Evolutionary conservation across 2,329 filamentous ascomycete genomes (phyloP).

Genomic region (Tolypocladium sp.): DNA sequence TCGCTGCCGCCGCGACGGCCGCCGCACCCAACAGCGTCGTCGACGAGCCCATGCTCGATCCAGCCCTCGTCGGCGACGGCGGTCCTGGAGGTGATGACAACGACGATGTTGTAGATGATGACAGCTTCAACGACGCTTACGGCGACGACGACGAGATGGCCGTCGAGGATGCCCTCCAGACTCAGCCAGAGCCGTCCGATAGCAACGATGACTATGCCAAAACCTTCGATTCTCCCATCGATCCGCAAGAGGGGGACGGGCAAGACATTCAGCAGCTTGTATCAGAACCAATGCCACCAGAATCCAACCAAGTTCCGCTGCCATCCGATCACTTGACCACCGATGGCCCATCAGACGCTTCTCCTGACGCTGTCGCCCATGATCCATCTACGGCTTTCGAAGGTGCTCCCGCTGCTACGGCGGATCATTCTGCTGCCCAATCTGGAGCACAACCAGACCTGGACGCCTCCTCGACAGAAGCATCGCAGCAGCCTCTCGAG

Average conservation of each 20-base stretch:
- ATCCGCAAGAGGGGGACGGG: slow-evolving; percentile 24
- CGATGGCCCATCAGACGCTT: slow-evolving; percentile 19
- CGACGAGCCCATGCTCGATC: slow-evolving; percentile 20
- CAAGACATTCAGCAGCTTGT: slow-evolving; percentile 27
- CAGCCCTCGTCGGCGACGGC: slow-evolving; percentile 14
- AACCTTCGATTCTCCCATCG: slow-evolving; percentile 39
- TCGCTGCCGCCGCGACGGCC: slow-evolving; percentile 19
- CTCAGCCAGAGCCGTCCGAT: slow-evolving; percentile 19
- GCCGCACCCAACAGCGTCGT: slow-evolving; percentile 14
- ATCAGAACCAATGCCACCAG: slow-evolving; percentile 29
- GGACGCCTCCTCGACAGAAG: slow-evolving; percentile 6
- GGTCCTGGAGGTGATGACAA: slow-evolving; percentile 23
- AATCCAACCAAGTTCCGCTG: slow-evolving; percentile 32
- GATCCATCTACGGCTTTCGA: slow-evolving; percentile 18
- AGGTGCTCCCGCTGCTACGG: slow-evolving; percentile 8
- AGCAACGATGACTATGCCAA: slow-evolving; percentile 41
- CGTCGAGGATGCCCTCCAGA: slow-evolving; percentile 13
- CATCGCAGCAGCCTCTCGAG: slow-evolving; percentile 12
- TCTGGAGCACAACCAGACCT: slow-evolving; percentile 16
- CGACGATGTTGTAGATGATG: slow-evolving; percentile 32
- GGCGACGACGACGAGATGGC: slow-evolving; percentile 19
- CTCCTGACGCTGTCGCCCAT: slow-evolving; percentile 18
- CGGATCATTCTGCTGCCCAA: slow-evolving; percentile 10
- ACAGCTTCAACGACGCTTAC: slow-evolving; percentile 40
- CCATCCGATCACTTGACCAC: slow-evolving; percentile 26